These are phyloP conservation scores for Candida adriatica DNA, from an alignment of 805 yeast genomes.

Conservation along the genomic window DNA sequence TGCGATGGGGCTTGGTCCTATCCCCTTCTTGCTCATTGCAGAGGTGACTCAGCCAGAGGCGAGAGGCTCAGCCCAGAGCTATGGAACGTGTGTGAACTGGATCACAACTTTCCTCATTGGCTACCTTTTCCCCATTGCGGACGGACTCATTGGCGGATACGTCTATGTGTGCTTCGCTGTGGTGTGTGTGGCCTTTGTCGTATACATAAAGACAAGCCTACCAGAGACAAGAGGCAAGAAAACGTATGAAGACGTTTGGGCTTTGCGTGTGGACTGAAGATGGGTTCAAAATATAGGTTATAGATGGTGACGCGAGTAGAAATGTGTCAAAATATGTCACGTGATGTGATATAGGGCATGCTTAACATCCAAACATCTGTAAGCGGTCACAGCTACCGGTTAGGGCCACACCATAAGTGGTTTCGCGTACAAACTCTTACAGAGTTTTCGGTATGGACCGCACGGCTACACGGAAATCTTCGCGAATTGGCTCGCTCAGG, in stretches of 20 bases:
- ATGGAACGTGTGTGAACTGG: conserved; percentile 92
- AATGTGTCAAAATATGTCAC: too few species aligned
- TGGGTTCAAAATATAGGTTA: too few species aligned
- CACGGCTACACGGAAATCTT: too few species aligned
- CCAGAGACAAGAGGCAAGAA: conserved; percentile 75
- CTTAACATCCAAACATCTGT: too few species aligned
- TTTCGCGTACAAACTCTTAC: too few species aligned
- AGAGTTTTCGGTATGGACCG: too few species aligned
- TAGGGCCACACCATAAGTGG: too few species aligned
- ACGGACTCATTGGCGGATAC: conserved; percentile 62
- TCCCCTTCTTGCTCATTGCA: conserved; percentile 82
- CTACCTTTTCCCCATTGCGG: conserved; percentile 68
- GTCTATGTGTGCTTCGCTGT: conserved; percentile 68
- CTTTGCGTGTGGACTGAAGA: conserved; percentile 19
- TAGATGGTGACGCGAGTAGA: too few species aligned
- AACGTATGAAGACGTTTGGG: conserved; percentile 67
- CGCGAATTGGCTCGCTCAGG: too few species aligned
- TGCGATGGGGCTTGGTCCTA: conserved; percentile 93
- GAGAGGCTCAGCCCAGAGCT: conserved; percentile 82
- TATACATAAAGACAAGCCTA: conserved; percentile 39
- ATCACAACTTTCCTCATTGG: conserved; percentile 80
- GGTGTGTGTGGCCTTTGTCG: conserved; percentile 43
- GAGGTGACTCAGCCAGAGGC: conserved; percentile 84
- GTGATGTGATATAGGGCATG: too few species aligned
- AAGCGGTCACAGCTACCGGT: too few species aligned